These are phyloP conservation scores for Verticillium zaregamsianum DNA, from an alignment of 2,329 filamentous ascomycete genomes.

Conservation along the genomic window DNA sequence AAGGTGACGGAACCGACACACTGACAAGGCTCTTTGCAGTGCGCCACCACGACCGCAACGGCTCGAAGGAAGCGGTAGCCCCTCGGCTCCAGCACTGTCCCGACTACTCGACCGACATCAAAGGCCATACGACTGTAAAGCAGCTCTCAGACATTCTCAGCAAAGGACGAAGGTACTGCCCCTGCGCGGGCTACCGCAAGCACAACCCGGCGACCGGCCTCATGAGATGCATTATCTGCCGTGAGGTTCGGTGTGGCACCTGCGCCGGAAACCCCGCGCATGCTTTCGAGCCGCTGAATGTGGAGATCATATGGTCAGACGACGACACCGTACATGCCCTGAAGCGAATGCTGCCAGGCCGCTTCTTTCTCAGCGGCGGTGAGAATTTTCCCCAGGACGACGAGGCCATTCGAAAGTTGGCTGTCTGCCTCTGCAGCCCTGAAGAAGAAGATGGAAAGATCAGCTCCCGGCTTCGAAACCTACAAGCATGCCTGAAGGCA, in stretches of 20 bases:
- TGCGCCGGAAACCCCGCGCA: slow-evolving; percentile 37
- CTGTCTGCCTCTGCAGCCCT: neutral
- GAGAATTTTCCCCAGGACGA: neutral
- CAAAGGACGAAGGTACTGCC: slow-evolving; percentile 26
- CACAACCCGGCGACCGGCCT: slow-evolving; percentile 20
- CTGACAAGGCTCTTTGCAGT: neutral
- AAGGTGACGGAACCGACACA: neutral
- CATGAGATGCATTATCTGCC: slow-evolving; percentile 26
- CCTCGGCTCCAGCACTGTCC: neutral
- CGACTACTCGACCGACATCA: neutral
- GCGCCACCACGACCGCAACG: neutral
- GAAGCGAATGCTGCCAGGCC: neutral
- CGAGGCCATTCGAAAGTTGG: neutral
- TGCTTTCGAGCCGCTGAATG: slow-evolving; percentile 11
- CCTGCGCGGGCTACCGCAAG: slow-evolving; percentile 25
- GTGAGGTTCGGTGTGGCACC: slow-evolving; percentile 27
- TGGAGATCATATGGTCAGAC: neutral
- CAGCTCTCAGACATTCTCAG: slow-evolving; percentile 10
- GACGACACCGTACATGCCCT: neutral
- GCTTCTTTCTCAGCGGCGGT: neutral
- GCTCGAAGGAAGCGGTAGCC: neutral
- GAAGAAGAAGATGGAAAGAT: neutral
- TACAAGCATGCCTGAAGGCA: neutral
- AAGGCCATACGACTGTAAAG: neutral
- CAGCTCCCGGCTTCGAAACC: neutral